phyloP scores from a whole-genome alignment of 2,329 filamentous ascomycete species.

The Aspergillus uvarum region DNA sequence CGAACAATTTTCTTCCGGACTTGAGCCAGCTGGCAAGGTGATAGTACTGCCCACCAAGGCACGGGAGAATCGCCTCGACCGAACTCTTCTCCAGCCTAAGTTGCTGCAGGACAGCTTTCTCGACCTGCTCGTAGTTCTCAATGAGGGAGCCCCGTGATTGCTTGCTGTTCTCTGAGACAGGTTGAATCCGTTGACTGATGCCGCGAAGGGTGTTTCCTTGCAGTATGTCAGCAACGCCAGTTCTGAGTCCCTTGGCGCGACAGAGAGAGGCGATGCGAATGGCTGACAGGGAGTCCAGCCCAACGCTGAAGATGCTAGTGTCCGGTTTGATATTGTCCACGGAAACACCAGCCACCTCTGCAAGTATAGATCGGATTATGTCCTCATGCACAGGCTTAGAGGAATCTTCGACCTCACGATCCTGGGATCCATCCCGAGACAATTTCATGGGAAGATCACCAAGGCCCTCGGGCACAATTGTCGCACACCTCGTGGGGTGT shows the following conservation, averaged over 20 bases:
- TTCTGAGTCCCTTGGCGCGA: conserved; percentile 27
- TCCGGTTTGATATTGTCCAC: conserved; percentile 21
- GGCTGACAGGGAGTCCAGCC: conserved; percentile 33
- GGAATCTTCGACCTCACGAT: not conserved
- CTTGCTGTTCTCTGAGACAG: conserved; percentile 1
- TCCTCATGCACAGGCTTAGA: conserved; percentile 17
- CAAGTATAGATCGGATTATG: conserved; percentile 23
- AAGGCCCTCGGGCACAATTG: conserved; percentile 23
- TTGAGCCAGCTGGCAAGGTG: conserved; percentile 36
- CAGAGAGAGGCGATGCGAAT: conserved; percentile 31
- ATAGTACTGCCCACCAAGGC: conserved; percentile 34
- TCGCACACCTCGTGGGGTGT: conserved; percentile 25
- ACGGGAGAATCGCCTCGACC: conserved; percentile 31
- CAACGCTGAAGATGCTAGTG: conserved; percentile 34
- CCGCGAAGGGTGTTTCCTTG: conserved; percentile 32
- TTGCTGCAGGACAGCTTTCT: conserved; percentile 15
- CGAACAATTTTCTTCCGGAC: conserved; percentile 31
- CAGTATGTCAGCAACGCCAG: conserved; percentile 33
- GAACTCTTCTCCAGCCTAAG: conserved; percentile 18
- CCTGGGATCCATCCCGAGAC: not conserved
- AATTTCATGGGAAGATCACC: conserved; percentile 24
- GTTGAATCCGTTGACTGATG: conserved; percentile 26
- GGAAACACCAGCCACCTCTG: conserved; percentile 23
- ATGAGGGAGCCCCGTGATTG: conserved; percentile 13
- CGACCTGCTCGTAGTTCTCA: conserved; percentile 11